Evolutionary conservation across 345 rosid species (phyloP), one percentile per base, ranked within the genome.

Genomic region (Erysimum cheiranthoides): DNA sequence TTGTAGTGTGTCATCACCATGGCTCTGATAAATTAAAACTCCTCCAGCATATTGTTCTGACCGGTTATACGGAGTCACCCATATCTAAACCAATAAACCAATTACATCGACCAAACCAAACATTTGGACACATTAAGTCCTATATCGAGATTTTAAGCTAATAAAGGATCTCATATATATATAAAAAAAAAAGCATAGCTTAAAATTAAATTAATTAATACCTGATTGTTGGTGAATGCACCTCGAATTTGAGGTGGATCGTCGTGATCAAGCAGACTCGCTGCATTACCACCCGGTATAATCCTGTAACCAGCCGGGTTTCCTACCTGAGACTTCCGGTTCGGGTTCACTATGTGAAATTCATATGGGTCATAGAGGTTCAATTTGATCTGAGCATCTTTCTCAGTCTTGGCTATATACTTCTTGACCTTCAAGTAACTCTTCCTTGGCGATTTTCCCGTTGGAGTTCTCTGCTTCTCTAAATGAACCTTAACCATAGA

Each of bases 171-270:
- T 17, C 5, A 47, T 12, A 34, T 16, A 6, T 28, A 40, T 32
- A 32, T 32, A 21, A 21, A 21, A 21, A 21, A 21, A 51, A 21
- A 6, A 21, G 2, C 3, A 61, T 39, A 61, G 17, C 67, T 8
- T 25, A 49, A 49, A 18, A 13, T 28, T 38, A 57, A 13, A 6
- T 21, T 21, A n/a, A n/a, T n/a, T n/a, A 0, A 21, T 58, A 70
- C 74, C 65, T 93, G 98, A 71, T 93, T 93, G 71, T 93, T 90
- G 3, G 98, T 90, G 56, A 93, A 93, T 0, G 98, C 98, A 3
- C 86, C 98, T 36, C 98, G 85, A 76, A 75, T 83, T 81, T 93
- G 96, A 3, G 98, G 95, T 2, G 98, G 96, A 71, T 93, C 98
- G 1, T 84, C 85, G 16, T 14, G 94, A 68, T 89, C 86, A 17